Evolutionary conservation across 805 yeast species (phyloP).

Genomic region (Brettanomyces naardenensis): DNA sequence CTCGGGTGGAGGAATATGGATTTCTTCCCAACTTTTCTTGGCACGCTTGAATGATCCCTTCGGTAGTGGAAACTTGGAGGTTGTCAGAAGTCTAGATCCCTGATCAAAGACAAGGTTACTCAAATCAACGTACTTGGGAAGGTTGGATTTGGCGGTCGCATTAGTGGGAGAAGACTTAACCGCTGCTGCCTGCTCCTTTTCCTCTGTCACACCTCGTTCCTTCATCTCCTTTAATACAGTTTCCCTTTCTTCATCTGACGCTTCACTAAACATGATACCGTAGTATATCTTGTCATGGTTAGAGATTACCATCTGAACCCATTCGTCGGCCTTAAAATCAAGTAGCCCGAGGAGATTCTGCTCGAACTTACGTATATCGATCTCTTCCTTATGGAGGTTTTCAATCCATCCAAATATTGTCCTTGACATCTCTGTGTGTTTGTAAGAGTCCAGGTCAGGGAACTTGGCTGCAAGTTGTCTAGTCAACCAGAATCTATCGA

Average conservation of each 20-base stretch:
- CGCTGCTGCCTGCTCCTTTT: conserved; percentile 6
- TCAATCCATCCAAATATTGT: conserved; percentile 34
- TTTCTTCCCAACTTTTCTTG: conserved; percentile 74
- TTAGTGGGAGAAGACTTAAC: conserved; percentile 2
- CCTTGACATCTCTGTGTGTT: conserved; percentile 28
- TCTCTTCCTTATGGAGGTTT: conserved; percentile 17
- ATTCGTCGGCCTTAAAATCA: conserved; percentile 40
- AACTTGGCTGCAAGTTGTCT: conserved; percentile 33
- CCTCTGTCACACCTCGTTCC: conserved; percentile 28
- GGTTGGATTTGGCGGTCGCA: conserved; percentile 14
- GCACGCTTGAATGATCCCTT: conserved; percentile 74
- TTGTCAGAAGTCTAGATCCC: conserved; percentile 62
- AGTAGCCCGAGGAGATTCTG: conserved; percentile 44
- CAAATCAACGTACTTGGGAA: conserved; percentile 55
- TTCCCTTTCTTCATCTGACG: conserved; percentile 25
- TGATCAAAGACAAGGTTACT: conserved; percentile 60
- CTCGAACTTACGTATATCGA: conserved; percentile 39
- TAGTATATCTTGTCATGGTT: conserved; percentile 30
- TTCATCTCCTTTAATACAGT: conserved; percentile 37
- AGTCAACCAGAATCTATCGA: conserved; percentile 44
- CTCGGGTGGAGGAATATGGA: conserved; percentile 85
- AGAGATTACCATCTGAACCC: conserved; percentile 40
- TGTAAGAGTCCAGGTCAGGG: conserved; percentile 30
- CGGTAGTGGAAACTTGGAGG: conserved; percentile 66
- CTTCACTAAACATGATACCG: conserved; percentile 19